Evolutionary conservation across 345 rosid species (phyloP), one percentile per base, ranked within the genome.

Genomic region (Raphanus raphanistrum): DNA sequence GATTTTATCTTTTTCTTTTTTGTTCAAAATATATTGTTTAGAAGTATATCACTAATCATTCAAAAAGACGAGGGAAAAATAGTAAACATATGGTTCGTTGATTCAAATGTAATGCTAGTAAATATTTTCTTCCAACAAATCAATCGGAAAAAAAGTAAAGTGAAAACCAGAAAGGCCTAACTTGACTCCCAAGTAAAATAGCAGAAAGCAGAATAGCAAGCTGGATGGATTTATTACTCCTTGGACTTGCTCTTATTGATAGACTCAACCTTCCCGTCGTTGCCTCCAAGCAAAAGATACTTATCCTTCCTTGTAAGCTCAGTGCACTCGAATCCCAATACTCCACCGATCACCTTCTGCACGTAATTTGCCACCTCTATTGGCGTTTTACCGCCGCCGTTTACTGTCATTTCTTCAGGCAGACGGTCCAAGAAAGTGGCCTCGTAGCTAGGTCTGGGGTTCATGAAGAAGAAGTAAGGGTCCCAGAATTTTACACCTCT

Each of bases 401-500:
- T 92, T 8, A 87, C 86, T 0, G 96, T 79, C 89, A 90, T 87
- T 67, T 90, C 91, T 79, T 87, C 90, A 35, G 98, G 98, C 80
- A 95, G 67, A 31, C 97, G 89, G 52, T 95, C 92, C 8, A 92
- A 90, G 82, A 95, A 95, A 2, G 89, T 91, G 52, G 86, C 86
- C 79, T 92, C 97, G 67, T 92, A 95, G 7, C 80, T 82, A 0
- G 99, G 99, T 81, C 93, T 83, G 0, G 99, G 98, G 77, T 95
- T 92, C 98, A 95, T 95, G 88, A 95, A 95, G 78, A 88, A 92
- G 79, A 85, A 92, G 70, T 95, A 95, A 0, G 96, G 90, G 75
- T 95, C 99, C 98, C 97, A 95, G 73, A 92, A 92, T 64, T 95
- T 95, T 13, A 90, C 94, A 4, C 99, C 99, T 0, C 99, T 81